Evolutionary conservation across 208 protist species (phyloP), one percentile per base, ranked within the genome.

Genomic region (Leishmania amazonensis): DNA sequence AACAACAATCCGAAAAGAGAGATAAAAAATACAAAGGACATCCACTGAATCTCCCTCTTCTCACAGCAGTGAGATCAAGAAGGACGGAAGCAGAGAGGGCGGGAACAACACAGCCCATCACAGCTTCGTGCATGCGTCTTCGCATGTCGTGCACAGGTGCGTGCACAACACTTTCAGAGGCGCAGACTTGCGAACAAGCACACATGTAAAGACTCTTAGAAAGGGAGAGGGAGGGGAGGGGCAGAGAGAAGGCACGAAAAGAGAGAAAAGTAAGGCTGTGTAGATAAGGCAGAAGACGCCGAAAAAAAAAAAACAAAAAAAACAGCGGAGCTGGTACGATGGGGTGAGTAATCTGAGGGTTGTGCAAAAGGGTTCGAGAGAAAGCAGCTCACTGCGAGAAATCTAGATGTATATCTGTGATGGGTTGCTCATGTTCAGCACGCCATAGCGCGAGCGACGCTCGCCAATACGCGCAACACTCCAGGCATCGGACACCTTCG

Each of bases 21-120:
- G 75, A 80, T 78, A 78, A 64, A 79, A 58, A 81, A 76, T 75
- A 64, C 53, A 35, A 81, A 72, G 57, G 68, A 75, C 54, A 4
- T 45, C 38, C 21, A 38, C 42, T 19, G 57, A 17, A 7, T 24
- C 38, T 31, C 64, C 45, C 45, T 47, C 58, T 53, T 31, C 17
- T 65, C 38, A n/a, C 5, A 40, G 3, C 53, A 42, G 35, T 40
- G 74, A 62, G 35, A 45, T 17, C 62, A 64, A 77, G 31, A 68
- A 67, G 42, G 9, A 53, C 24, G 19, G 74, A 78, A 54, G 19
- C 3, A 65, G 3, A 38, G 15, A 19, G 47, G 8, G n/a, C 35
- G 19, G 65, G 65, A 72, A 8, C 19, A 7, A 40, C 42, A 58
- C 8, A 58, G 38, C 24, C 38, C 7, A 8, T 72, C 35, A 15